Percentiles rank a stretch among this genome's conserved stretches.
phyloP scores from a whole-genome alignment of 1,284 basidiomycete species.

The Ustilago sp. region DNA sequence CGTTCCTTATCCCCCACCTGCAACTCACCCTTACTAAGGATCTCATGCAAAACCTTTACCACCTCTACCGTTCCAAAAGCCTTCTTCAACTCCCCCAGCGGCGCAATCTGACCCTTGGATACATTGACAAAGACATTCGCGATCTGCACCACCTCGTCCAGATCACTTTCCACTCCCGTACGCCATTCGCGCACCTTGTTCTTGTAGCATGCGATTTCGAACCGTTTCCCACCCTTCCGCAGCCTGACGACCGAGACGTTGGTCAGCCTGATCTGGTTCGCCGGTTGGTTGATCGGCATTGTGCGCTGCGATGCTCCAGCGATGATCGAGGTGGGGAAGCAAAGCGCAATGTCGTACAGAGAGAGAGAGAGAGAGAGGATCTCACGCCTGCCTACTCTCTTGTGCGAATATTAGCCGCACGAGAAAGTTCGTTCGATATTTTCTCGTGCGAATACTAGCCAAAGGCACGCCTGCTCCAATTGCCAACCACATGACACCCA shows the following conservation, averaged over 20 bases:
- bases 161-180: slow-evolving; percentile 89
- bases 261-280: slow-evolving; percentile 75
- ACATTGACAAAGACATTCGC: slow-evolving; percentile 96
- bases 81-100: slow-evolving; percentile 88
- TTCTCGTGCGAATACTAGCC: too few relatives aligned
- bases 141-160: slow-evolving; percentile 97
- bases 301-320: neutral
- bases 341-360: neutral
- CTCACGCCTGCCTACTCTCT: too few relatives aligned
- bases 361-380: too few relatives aligned
- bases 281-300: slow-evolving; percentile 24
- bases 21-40: slow-evolving; percentile 93
- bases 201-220: slow-evolving; percentile 99
- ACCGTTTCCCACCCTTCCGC: slow-evolving; percentile 96
- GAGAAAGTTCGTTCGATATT: too few relatives aligned
- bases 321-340: neutral
- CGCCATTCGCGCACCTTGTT: slow-evolving; percentile 99
- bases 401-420: too few relatives aligned
- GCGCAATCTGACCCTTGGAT: slow-evolving; percentile 93
- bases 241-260: slow-evolving; percentile 95
- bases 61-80: slow-evolving; percentile 84
- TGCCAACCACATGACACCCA: too few relatives aligned
- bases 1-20: slow-evolving; percentile 98
- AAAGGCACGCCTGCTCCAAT: too few relatives aligned
- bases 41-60: slow-evolving; percentile 85